These are phyloP conservation scores for Penicillium antarcticum DNA, from an alignment of 495 filamentous ascomycete species.

Conservation along the genomic window DNA sequence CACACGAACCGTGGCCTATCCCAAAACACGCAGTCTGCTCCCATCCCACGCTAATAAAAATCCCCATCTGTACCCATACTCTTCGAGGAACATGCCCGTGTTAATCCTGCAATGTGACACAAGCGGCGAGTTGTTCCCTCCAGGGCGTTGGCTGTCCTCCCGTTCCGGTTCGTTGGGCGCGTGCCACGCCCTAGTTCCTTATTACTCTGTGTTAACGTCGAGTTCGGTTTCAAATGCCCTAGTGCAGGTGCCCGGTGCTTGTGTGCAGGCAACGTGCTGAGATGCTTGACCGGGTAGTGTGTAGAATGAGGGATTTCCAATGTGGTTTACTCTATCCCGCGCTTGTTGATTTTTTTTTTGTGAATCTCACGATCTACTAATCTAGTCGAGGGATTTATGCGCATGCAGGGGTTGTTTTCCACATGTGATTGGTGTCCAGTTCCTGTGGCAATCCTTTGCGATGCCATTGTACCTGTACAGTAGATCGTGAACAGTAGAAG, in stretches of 20 bases:
- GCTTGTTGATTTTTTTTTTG: background rate
- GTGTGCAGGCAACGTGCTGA: background rate
- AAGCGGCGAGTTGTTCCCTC: conserved; percentile 10
- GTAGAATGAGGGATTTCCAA: background rate
- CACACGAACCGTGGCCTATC: conserved; percentile 2
- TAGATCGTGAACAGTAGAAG: background rate
- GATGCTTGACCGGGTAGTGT: no score
- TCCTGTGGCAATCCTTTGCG: background rate
- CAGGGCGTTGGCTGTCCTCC: background rate
- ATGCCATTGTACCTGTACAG: background rate
- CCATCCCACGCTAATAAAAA: background rate
- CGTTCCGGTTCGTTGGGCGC: background rate
- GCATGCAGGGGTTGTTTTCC: background rate
- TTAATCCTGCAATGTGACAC: conserved; percentile 15
- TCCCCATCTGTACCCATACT: conserved; percentile 10
- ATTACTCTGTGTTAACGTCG: conserved; percentile 21
- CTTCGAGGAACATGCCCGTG: background rate
- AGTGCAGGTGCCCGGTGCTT: background rate
- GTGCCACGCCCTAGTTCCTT: conserved; percentile 10
- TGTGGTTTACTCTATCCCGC: background rate
- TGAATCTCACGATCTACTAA: background rate
- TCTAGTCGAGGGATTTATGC: no score
- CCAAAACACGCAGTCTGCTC: no score
- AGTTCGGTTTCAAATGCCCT: conserved; percentile 8
- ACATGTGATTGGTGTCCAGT: background rate